Conservation (phyloP, 2,329 filamentous ascomycete genomes). For the Cercospora zeae-maydis region DNA sequence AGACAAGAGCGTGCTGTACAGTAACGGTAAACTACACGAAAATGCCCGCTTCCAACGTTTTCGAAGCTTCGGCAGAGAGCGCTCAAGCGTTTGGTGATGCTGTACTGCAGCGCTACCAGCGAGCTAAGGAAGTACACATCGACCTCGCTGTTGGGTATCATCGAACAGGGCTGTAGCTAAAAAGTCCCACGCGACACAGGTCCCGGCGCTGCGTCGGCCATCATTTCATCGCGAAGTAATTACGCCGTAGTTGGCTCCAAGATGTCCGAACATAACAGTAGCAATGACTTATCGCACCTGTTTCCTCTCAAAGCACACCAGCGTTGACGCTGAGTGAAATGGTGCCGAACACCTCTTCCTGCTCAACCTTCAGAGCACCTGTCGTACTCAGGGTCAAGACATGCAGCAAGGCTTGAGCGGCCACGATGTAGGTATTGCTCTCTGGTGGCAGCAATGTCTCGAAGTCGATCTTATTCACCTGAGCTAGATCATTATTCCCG, state of each 20-base stretch:
- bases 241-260: not conserved
- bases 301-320: not conserved
- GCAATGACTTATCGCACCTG: not conserved
- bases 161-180: not conserved
- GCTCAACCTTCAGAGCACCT: slow-evolving; percentile 48
- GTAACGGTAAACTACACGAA: not conserved
- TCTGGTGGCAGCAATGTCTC: slow-evolving; percentile 62
- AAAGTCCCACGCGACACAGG: not conserved
- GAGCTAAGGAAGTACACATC: not conserved
- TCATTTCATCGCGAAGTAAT: not conserved
- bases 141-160: not conserved
- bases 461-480: slow-evolving; percentile 56
- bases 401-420: slow-evolving; percentile 73
- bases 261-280: not conserved
- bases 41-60: not conserved
- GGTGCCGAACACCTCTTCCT: slow-evolving; percentile 47
- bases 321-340: slow-evolving; percentile 25
- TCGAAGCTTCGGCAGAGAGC: not conserved
- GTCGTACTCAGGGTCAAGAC: slow-evolving; percentile 61
- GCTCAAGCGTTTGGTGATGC: not conserved
- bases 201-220: not conserved
- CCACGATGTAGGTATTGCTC: slow-evolving; percentile 56
- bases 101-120: not conserved
- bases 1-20: no score
- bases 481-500: slow-evolving; percentile 23